A percentile compares a stretch with the other conserved stretches of the same genome.
Evolutionary conservation across 2,329 filamentous ascomycete genomes (phyloP).

Genomic region (Raffaelea arxii): DNA sequence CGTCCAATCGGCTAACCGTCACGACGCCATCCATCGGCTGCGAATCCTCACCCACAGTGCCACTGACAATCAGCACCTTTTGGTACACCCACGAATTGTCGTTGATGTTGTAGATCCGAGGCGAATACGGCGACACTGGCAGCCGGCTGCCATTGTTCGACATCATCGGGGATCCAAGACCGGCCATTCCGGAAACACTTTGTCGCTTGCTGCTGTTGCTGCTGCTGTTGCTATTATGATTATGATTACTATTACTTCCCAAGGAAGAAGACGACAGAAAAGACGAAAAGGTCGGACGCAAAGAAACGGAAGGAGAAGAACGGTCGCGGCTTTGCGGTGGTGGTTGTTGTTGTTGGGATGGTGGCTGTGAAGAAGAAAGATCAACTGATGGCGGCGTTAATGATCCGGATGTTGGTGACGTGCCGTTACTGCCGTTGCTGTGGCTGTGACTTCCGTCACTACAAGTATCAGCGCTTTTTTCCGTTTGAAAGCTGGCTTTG

Average conservation of each 20-base stretch:
- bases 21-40: conserved; percentile 68
- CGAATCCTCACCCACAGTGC: conserved; percentile 65
- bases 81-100: conserved; percentile 89
- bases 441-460: conserved; percentile 51
- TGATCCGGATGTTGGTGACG: conserved; percentile 57
- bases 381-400: conserved; percentile 66
- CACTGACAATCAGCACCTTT: conserved; percentile 75
- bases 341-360: conserved; percentile 56
- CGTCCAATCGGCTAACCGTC: conserved; percentile 72
- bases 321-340: conserved; percentile 33
- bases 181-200: conserved; percentile 56
- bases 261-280: conserved; percentile 19
- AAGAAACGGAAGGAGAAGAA: conserved; percentile 20
- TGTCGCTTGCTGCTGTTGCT: conserved; percentile 40
- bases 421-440: no score
- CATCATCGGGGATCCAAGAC: conserved; percentile 42
- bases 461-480: conserved; percentile 48
- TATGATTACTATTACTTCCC: not conserved
- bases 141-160: conserved; percentile 45
- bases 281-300: conserved; percentile 15
- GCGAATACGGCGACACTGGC: conserved; percentile 69
- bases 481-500: conserved; percentile 61
- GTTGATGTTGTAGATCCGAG: conserved; percentile 65
- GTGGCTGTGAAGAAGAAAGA: no score
- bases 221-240: not conserved